Conservation (phyloP, 352 stramenopile genomes). For the Phytophthora fragariaefolia region DNA sequence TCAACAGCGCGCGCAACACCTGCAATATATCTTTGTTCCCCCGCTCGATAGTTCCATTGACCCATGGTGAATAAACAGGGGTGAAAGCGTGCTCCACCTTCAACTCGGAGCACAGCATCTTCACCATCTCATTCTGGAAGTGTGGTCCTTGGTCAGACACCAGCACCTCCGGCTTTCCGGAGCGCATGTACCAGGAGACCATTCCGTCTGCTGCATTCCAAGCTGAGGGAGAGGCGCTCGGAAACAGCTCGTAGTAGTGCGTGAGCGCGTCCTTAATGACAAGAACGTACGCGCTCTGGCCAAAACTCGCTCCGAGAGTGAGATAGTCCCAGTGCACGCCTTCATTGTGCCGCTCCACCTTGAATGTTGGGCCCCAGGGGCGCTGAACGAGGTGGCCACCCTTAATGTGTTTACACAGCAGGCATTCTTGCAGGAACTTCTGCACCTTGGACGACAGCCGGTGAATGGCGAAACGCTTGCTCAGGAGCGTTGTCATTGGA, state of each 20-base stretch:
- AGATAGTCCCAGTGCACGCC: conserved; percentile 29
- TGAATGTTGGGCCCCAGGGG: conserved; percentile 6
- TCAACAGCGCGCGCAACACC: neutral
- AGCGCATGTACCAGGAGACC: conserved; percentile 32
- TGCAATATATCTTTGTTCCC: conserved; percentile 9
- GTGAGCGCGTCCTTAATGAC: conserved; percentile 35
- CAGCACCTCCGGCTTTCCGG: conserved; percentile 15
- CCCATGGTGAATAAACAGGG: conserved; percentile 6
- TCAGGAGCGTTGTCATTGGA: conserved; percentile 16
- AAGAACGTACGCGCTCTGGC: conserved; percentile 22
- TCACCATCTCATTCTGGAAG: conserved; percentile 23
- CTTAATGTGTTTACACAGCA: conserved; percentile 36
- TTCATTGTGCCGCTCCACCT: conserved; percentile 28
- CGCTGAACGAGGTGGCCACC: conserved; percentile 12
- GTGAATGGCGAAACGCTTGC: conserved; percentile 10
- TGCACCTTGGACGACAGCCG: conserved; percentile 10
- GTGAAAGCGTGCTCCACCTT: conserved; percentile 3
- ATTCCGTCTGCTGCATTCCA: conserved; percentile 17
- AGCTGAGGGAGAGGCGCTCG: neutral
- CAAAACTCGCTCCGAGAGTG: conserved; percentile 25
- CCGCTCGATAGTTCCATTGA: conserved; percentile 6
- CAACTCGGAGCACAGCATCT: neutral
- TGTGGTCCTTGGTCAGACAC: conserved; percentile 30
- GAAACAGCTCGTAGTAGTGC: conserved; percentile 34
- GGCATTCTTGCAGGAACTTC: conserved; percentile 17